These are phyloP conservation scores for Kwoniella heveanensis DNA, from an alignment of 768 basidiomycete genomes.

Conservation along the genomic window DNA sequence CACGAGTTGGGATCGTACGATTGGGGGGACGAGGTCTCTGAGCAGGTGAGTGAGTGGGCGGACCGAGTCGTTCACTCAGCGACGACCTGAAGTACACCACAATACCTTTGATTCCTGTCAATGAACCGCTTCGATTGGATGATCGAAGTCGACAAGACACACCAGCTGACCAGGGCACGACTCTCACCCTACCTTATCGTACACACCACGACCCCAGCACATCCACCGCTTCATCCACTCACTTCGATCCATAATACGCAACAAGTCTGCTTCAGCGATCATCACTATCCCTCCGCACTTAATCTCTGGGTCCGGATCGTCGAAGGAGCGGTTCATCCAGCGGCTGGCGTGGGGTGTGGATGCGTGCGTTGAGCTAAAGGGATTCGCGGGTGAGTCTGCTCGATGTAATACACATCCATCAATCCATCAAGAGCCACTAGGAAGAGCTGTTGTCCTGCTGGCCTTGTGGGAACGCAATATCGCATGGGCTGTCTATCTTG, in stretches of 20 bases:
- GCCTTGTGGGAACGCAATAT: too few species aligned
- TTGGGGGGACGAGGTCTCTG: conserved; percentile 45
- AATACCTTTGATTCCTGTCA: too few species aligned
- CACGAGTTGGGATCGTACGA: conserved; percentile 53
- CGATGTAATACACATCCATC: too few species aligned
- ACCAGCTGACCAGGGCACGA: background rate
- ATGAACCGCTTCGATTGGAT: too few species aligned
- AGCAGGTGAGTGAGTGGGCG: conserved; percentile 43
- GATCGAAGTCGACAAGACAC: too few species aligned
- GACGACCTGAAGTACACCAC: too few species aligned
- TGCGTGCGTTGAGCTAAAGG: conserved; percentile 69
- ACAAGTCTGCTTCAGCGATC: conserved; percentile 63
- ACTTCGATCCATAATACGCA: conserved; percentile 61
- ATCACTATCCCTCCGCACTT: conserved; percentile 67
- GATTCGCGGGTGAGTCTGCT: conserved; percentile 79
- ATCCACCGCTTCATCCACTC: conserved; percentile 72
- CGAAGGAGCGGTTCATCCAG: conserved; percentile 69
- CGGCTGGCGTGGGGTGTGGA: conserved; percentile 80
- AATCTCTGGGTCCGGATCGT: conserved; percentile 54
- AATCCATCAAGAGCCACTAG: too few species aligned
- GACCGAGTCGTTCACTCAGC: too few species aligned
- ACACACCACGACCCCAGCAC: too few species aligned
- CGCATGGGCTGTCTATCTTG: too few species aligned
- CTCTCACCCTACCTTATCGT: too few species aligned
- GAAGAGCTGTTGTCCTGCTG: too few species aligned